Evolutionary conservation across 768 basidiomycete species (phyloP).

Genomic region (Lactarius sanguifluus): DNA sequence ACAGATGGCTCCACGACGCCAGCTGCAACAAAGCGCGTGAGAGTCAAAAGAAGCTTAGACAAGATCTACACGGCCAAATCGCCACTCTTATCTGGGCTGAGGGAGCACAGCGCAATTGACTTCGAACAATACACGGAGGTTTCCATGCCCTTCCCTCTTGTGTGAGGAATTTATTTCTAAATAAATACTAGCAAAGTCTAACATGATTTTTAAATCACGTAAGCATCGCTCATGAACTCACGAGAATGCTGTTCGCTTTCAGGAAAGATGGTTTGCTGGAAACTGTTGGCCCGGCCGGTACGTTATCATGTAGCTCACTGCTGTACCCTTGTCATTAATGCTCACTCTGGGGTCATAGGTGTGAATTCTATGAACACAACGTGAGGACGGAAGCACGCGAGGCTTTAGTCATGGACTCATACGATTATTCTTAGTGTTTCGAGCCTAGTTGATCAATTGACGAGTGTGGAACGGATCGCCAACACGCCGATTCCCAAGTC

Average conservation of each 20-base stretch:
- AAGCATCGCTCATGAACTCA: slow-evolving; percentile 83
- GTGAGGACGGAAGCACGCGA: slow-evolving; percentile 43
- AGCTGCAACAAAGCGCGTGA: slow-evolving; percentile 54
- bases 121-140: slow-evolving; percentile 51
- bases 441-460: slow-evolving; percentile 81
- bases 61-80: slow-evolving; percentile 48
- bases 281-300: slow-evolving; percentile 85
- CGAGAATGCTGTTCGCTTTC: slow-evolving; percentile 66
- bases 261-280: slow-evolving; percentile 82
- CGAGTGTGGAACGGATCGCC: slow-evolving; percentile 86
- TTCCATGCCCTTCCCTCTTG: slow-evolving; percentile 73
- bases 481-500: slow-evolving; percentile 82
- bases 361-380: slow-evolving; percentile 68
- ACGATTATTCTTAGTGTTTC: slow-evolving; percentile 51
- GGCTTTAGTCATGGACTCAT: slow-evolving; percentile 11
- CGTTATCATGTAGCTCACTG: slow-evolving; percentile 25
- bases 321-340: neutral
- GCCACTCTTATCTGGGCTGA: slow-evolving; percentile 58
- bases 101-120: slow-evolving; percentile 56
- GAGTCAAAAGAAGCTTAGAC: slow-evolving; percentile 70
- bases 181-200: neutral
- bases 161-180: slow-evolving; percentile 46
- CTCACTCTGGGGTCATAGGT: slow-evolving; percentile 42
- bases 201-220: slow-evolving; percentile 1
- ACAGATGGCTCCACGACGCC: slow-evolving; percentile 8